Evolutionary conservation across 768 basidiomycete genomes (phyloP).

Genomic region (Thelephora ganbajun): DNA sequence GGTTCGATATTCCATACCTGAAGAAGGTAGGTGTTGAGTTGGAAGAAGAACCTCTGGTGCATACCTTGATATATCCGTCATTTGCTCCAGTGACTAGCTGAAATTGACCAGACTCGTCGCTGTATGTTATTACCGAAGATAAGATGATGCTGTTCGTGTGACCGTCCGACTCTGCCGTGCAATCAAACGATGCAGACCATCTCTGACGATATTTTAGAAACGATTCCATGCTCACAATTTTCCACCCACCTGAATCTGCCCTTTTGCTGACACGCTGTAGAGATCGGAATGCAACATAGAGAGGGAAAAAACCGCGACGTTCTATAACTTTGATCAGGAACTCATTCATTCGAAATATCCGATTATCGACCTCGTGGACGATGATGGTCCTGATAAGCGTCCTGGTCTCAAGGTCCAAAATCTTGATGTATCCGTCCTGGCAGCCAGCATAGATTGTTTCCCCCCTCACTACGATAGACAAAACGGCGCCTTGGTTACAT

Average conservation of each 20-base stretch:
- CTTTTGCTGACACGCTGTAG: slow-evolving; percentile 37
- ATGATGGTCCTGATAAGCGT: slow-evolving; percentile 80
- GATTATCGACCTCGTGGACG: slow-evolving; percentile 52
- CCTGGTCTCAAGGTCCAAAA: slow-evolving; percentile 83
- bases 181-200: slow-evolving; percentile 77
- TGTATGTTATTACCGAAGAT: slow-evolving; percentile 44
- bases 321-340: slow-evolving; percentile 22
- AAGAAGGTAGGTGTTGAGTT: neutral
- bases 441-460: slow-evolving; percentile 87
- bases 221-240: neutral
- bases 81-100: slow-evolving; percentile 68
- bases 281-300: slow-evolving; percentile 47
- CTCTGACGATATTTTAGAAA: slow-evolving; percentile 28
- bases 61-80: slow-evolving; percentile 74
- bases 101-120: slow-evolving; percentile 16
- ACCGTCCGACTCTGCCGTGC: slow-evolving; percentile 68
- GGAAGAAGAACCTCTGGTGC: neutral
- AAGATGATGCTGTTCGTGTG: slow-evolving; percentile 67
- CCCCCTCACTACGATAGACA: slow-evolving; percentile 60
- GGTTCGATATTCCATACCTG: slow-evolving; percentile 27
- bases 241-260: slow-evolving; percentile 46
- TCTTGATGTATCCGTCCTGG: slow-evolving; percentile 86
- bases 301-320: slow-evolving; percentile 71
- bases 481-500: slow-evolving; percentile 65
- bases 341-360: neutral